Evolutionary conservation across 768 basidiomycete species (phyloP).

Genomic region (Agaricus subrufescens): DNA sequence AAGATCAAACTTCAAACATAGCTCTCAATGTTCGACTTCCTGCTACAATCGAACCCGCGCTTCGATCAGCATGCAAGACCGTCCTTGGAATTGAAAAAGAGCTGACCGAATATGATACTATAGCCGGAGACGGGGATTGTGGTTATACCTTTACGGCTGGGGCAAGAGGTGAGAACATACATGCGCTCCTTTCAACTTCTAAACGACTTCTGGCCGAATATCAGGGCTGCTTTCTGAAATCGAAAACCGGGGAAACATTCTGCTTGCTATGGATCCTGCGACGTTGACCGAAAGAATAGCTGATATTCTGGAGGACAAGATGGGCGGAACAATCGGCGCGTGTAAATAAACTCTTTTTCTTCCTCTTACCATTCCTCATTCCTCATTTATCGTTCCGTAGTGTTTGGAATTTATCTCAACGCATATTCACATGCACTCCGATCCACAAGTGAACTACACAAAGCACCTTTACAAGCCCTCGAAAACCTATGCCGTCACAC

Average conservation of each 20-base stretch:
- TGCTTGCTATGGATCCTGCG: conserved; percentile 7
- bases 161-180: conserved; percentile 23
- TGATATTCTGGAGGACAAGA: conserved; percentile 41
- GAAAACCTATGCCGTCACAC: conserved; percentile 34
- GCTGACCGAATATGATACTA: conserved; percentile 54
- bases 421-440: conserved; percentile 25
- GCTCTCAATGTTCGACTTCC: background rate
- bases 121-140: conserved; percentile 62
- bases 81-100: conserved; percentile 44
- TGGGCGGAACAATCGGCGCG: conserved; percentile 56
- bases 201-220: background rate
- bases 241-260: background rate
- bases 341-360: conserved; percentile 21
- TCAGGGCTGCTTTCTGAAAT: background rate
- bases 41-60: conserved; percentile 11
- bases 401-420: conserved; percentile 41
- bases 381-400: conserved; percentile 15
- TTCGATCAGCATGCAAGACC: conserved; percentile 33
- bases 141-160: conserved; percentile 55
- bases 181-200: background rate
- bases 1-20: background rate
- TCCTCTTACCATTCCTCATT: background rate
- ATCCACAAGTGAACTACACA: background rate
- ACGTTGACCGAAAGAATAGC: conserved; percentile 27
- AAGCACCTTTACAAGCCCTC: conserved; percentile 21